These are phyloP conservation scores for Aaosphaeria pasadenensis DNA, from an alignment of 2,329 filamentous ascomycete genomes.

Conservation along the genomic window DNA sequence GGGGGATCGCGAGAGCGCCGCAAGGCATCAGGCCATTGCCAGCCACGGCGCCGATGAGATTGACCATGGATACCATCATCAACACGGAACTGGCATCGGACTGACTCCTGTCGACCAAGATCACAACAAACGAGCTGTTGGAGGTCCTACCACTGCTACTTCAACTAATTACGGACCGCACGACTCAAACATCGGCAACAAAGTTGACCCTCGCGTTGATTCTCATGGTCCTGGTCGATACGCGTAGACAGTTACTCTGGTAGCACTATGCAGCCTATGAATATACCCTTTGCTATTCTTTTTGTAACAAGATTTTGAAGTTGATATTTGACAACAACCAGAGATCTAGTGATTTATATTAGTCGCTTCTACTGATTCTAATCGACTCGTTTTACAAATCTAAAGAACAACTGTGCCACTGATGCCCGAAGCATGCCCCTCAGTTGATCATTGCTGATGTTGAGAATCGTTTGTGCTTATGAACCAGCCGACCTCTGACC, in stretches of 20 bases:
- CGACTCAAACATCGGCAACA: conserved; percentile 14
- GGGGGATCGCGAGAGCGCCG: conserved; percentile 24
- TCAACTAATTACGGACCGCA: conserved; percentile 25
- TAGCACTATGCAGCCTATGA: no score
- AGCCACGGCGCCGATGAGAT: conserved; percentile 33
- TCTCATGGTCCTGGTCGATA: background rate
- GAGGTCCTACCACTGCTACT: background rate
- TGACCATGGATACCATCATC: conserved; percentile 28
- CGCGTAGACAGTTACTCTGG: no score
- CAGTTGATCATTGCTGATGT: no score
- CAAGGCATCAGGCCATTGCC: conserved; percentile 31
- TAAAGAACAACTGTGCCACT: no score
- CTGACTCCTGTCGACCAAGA: conserved; percentile 24
- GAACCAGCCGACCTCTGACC: conserved; percentile 81
- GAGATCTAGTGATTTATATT: no score
- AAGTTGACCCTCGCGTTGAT: conserved; percentile 16
- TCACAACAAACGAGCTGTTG: conserved; percentile 1
- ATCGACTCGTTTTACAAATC: no score
- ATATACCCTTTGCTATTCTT: no score
- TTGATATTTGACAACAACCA: no score
- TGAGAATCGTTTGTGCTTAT: conserved; percentile 36
- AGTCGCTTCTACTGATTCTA: no score
- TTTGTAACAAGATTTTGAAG: no score
- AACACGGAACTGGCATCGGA: conserved; percentile 27
- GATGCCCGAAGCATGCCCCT: no score